phyloP scores from a whole-genome alignment of 2,329 filamentous ascomycete species.

The Phialocephala subalpina region DNA sequence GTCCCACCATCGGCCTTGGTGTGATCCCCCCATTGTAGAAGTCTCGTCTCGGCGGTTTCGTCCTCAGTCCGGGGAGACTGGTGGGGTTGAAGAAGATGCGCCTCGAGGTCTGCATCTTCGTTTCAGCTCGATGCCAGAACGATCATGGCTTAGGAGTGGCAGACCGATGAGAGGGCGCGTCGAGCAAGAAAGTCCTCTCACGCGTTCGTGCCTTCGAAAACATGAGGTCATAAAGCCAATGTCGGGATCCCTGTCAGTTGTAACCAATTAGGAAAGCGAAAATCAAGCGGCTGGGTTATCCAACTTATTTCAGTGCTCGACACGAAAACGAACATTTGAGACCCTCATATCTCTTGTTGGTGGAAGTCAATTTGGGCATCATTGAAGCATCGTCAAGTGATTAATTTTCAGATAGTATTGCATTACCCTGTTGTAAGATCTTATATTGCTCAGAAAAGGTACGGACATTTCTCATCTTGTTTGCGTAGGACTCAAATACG shows the following conservation, averaged over 20 bases:
- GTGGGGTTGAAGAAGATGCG: slow-evolving; percentile 45
- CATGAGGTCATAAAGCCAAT: neutral
- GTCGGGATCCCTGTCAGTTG: neutral
- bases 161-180: neutral
- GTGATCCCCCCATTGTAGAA: slow-evolving; percentile 35
- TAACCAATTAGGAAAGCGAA: neutral
- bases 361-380: neutral
- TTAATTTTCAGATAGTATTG: neutral
- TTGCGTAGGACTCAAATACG: too few relatives aligned
- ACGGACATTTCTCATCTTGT: too few relatives aligned
- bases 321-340: neutral
- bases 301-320: neutral
- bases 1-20: slow-evolving; percentile 28
- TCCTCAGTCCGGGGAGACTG: slow-evolving; percentile 44
- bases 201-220: neutral
- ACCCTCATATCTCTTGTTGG: neutral
- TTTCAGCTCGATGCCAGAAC: neutral
- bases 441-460: too few relatives aligned
- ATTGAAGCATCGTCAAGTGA: neutral
- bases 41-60: slow-evolving; percentile 31
- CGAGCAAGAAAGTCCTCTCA: neutral
- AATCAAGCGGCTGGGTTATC: neutral
- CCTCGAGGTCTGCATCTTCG: slow-evolving; percentile 38
- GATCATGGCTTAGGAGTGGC: slow-evolving; percentile 2
- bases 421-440: too few relatives aligned